A percentile compares a stretch with the other conserved stretches of the same genome.
phyloP scores from a whole-genome alignment of 345 rosid genomes.

The Linum lewisii region DNA sequence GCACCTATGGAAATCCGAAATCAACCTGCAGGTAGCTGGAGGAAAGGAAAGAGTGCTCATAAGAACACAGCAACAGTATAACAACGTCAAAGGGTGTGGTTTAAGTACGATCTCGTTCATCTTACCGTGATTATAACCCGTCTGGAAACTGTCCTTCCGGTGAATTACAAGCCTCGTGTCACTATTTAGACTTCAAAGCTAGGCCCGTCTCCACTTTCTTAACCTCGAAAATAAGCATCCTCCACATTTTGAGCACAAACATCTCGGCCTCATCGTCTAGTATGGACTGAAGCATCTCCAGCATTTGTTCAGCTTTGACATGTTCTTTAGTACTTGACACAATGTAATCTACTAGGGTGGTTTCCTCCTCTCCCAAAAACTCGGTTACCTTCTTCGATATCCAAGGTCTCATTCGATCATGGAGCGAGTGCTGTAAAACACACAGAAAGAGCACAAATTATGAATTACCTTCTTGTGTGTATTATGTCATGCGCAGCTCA shows the following conservation, averaged over 20 bases:
- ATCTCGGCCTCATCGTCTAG: constrained; percentile 95
- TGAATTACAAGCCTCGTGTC: background rate
- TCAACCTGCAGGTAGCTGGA: too few relatives aligned
- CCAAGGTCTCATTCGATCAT: constrained; percentile 98
- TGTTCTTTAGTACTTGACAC: constrained; percentile 78
- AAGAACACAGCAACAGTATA: too few relatives aligned
- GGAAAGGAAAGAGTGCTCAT: too few relatives aligned
- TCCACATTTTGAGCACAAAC: constrained; percentile 99
- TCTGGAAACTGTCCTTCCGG: background rate
- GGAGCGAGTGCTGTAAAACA: constrained; percentile 52
- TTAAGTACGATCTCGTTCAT: too few relatives aligned
- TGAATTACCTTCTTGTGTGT: background rate
- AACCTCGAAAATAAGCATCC: constrained; percentile 95
- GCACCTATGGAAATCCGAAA: too few relatives aligned
- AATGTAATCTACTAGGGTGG: constrained; percentile 78
- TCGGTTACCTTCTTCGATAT: constrained; percentile 91
- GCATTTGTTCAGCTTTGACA: constrained; percentile 81
- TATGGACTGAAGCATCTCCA: constrained; percentile 76
- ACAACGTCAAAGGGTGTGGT: too few relatives aligned
- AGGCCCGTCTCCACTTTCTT: constrained; percentile 65
- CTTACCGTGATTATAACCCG: too few relatives aligned
- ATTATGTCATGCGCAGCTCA: background rate
- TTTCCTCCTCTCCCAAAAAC: constrained; percentile 94
- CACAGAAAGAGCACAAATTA: background rate
- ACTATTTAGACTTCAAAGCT: constrained; percentile 1